Conservation (phyloP, 305 asterid genomes). For the Fraxinus nigra region DNA sequence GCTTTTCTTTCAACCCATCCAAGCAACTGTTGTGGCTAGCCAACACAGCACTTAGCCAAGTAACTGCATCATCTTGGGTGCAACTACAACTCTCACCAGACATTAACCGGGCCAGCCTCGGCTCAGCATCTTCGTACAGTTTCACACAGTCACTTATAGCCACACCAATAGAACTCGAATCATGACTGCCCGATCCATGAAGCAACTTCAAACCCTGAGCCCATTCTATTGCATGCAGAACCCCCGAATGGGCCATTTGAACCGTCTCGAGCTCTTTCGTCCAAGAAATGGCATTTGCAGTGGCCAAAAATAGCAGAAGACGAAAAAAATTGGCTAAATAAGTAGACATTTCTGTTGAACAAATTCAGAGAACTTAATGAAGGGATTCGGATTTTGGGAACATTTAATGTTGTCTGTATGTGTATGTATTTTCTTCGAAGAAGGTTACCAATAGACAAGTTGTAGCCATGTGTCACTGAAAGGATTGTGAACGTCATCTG, state of each 20-base stretch:
- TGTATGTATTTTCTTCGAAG: not conserved
- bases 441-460: conserved; percentile 17
- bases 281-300: conserved; percentile 5
- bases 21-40: conserved; percentile 63
- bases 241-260: conserved; percentile 35
- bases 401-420: not conserved
- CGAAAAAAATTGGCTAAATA: conserved; percentile 28
- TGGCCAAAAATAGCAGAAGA: conserved; percentile 14
- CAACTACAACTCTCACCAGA: conserved; percentile 17
- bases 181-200: conserved; percentile 18
- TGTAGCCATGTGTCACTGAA: conserved; percentile 31
- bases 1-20: conserved; percentile 56
- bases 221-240: conserved; percentile 39
- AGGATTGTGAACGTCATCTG: conserved; percentile 23
- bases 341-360: conserved; percentile 14
- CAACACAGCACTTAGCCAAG: conserved; percentile 72
- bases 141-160: conserved; percentile 43
- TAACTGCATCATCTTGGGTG: conserved; percentile 52
- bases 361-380: conserved; percentile 4
- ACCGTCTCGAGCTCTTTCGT: conserved; percentile 27
- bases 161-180: not conserved
- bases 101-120: conserved; percentile 41
- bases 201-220: conserved; percentile 23
- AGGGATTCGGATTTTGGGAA: not conserved
- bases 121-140: conserved; percentile 52